Evolutionary conservation across 2,329 filamentous ascomycete species (phyloP), one percentile per base, ranked within the genome.

Genomic region (Rhytidhysteron rufulum): DNA sequence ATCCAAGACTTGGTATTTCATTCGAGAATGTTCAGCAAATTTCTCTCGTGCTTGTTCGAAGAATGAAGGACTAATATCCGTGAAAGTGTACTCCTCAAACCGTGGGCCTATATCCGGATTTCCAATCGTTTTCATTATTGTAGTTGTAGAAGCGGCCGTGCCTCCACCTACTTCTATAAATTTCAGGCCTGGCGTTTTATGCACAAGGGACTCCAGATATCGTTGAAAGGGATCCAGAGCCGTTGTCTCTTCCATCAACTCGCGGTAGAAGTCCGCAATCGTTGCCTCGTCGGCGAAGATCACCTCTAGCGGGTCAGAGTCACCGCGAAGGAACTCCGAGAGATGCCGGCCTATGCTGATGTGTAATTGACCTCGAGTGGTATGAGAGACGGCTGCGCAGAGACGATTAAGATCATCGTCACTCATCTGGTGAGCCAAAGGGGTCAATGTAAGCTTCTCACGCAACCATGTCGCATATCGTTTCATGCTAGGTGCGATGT

Each of bases 111-210:
- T 18, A 3, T 40, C 27, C 10, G 21, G 18, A 30, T 20, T n/a
- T 5, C 8, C 18, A 20, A 41, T 16, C 6, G 27, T 22, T 31
- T 31, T 25, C 22, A 32, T 20, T 16, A 24, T 35, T 18, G 25
- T 22, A 4, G 27, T 19, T 22, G 29, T 39, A 15, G 27, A 21
- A 16, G 38, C n/a, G 16, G 34, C 38, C 4, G 45, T 48, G 5
- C 42, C 47, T 3, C 45, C 33, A 13, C 46, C 46, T 15, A 50
- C 27, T 15, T 49, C 43, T n/a, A 31, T 37, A 36, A 47, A 45
- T 15, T 34, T 43, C 2, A 52, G 29, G 18, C 24, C 20, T 13
- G 41, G 42, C 4, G 11, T 9, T 20, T 47, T 47, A 25, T 47
- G 41, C 10, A 31, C 39, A 5, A 47, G 32, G 17, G 5, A 13